Evolutionary conservation across 176 grass and related monocot species (phyloP).

Genomic region (Eragrostis curvula): DNA sequence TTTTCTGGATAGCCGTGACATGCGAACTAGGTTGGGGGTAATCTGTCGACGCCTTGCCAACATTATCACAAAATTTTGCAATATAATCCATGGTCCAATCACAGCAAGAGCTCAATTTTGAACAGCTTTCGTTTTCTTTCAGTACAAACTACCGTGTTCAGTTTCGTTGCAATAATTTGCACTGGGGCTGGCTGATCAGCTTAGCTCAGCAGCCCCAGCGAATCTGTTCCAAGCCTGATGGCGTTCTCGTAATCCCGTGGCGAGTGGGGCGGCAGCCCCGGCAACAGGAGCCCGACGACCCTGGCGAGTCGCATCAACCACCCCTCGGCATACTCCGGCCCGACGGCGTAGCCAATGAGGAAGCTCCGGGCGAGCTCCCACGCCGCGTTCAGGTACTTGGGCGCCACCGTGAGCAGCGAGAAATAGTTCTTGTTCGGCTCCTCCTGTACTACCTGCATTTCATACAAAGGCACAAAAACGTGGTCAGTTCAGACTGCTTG

Average conservation of each 20-base stretch:
- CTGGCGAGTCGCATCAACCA: constrained; percentile 61
- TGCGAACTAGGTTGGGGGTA: not conserved
- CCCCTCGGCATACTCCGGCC: constrained; percentile 72
- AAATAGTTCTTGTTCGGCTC: constrained; percentile 97
- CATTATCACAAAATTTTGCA: not conserved
- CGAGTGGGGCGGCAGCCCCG: constrained; percentile 66
- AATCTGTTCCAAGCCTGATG: constrained; percentile 51
- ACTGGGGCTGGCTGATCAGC: not conserved
- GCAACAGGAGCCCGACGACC: constrained; percentile 54
- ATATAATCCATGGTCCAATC: too few relatives aligned
- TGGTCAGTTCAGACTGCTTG: constrained; percentile 3
- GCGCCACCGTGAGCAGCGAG: constrained; percentile 50
- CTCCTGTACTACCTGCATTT: constrained; percentile 55
- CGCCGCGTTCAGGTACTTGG: constrained; percentile 53
- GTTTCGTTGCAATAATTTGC: not conserved
- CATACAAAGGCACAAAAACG: not conserved
- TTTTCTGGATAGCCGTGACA: not conserved
- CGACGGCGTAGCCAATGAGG: constrained; percentile 58
- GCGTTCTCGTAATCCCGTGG: constrained; percentile 79
- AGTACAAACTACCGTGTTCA: not conserved
- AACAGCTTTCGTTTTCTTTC: not conserved
- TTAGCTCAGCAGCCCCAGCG: constrained; percentile 1
- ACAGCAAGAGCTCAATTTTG: not conserved
- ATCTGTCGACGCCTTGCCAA: not conserved
- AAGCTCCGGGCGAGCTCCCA: constrained; percentile 89